Percentiles rank a stretch among this genome's conserved stretches.
phyloP scores from a whole-genome alignment of 345 rosid genomes.

The Hypericum androsaemum region DNA sequence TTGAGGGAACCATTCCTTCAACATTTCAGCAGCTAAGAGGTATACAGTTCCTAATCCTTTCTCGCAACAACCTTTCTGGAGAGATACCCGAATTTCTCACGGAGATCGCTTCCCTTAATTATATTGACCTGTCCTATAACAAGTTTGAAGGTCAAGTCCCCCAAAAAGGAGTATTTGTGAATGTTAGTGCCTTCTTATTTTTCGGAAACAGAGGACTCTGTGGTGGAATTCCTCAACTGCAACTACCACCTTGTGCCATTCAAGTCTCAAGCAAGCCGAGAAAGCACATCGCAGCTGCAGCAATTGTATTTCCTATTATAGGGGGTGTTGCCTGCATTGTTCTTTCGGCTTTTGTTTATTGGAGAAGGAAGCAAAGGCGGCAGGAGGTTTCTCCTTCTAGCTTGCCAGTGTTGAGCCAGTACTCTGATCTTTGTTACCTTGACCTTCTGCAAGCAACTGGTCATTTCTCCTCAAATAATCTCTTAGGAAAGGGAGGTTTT shows the following conservation, averaged over 20 bases:
- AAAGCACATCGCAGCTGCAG: too few relatives aligned
- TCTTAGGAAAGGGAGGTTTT: conserved; percentile 22
- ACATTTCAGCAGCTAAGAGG: conserved; percentile 15
- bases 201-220: conserved; percentile 14
- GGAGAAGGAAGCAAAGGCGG: neutral
- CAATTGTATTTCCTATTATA: neutral
- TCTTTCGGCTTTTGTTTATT: neutral
- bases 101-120: neutral
- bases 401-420: neutral
- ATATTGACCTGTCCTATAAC: conserved; percentile 17
- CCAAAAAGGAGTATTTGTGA: conserved; percentile 14
- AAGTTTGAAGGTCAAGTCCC: conserved; percentile 17
- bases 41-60: conserved; percentile 13
- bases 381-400: neutral
- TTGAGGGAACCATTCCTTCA: conserved; percentile 15
- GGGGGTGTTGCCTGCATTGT: neutral
- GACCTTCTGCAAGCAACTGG: conserved; percentile 12
- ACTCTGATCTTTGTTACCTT: conserved; percentile 3
- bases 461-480: conserved; percentile 13
- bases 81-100: conserved; percentile 13
- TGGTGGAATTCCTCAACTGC: conserved; percentile 8
- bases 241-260: conserved; percentile 8
- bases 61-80: conserved; percentile 16
- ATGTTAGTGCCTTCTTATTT: conserved; percentile 8
- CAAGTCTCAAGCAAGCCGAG: neutral